Evolutionary conservation across 345 rosid genomes (phyloP).

Genomic region (Populus ilicifolia): DNA sequence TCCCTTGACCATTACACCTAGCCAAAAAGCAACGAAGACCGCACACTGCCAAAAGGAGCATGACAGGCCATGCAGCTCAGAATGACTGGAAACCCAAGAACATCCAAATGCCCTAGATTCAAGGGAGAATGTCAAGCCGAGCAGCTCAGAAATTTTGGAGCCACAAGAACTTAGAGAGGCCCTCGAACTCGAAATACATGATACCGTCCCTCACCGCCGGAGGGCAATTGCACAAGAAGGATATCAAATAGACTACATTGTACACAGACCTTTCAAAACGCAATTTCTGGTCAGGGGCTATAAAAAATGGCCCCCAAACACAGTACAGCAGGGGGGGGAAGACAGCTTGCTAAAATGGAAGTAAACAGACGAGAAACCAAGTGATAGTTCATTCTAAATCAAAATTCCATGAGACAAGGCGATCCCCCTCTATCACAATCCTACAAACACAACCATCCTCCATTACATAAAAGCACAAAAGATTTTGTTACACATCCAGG

Average conservation of each 20-base stretch:
- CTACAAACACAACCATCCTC: neutral
- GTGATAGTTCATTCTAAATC: neutral
- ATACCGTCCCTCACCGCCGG: neutral
- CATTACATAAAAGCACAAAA: slow-evolving; percentile 3
- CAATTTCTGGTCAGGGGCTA: neutral
- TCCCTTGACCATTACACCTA: neutral
- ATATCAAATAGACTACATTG: neutral
- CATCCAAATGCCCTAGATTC: neutral
- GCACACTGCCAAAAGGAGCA: neutral
- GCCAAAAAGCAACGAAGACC: neutral
- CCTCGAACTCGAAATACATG: neutral
- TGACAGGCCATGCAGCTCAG: neutral
- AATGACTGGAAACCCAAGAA: neutral
- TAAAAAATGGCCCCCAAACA: neutral
- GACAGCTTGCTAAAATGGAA: neutral
- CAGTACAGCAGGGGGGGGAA: neutral
- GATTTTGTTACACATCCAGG: neutral
- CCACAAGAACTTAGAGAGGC: too few species aligned
- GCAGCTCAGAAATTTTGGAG: too few species aligned
- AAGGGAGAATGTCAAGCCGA: too few species aligned
- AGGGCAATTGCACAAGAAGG: neutral
- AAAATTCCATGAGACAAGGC: slow-evolving; percentile 7
- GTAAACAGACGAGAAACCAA: neutral
- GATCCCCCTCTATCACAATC: slow-evolving; percentile 5
- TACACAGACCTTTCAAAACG: neutral